A percentile compares a stretch with the other conserved stretches of the same genome.
Evolutionary conservation across 139 green algal genomes (phyloP).

Genomic region (Astrephomene gubernaculifera): DNA sequence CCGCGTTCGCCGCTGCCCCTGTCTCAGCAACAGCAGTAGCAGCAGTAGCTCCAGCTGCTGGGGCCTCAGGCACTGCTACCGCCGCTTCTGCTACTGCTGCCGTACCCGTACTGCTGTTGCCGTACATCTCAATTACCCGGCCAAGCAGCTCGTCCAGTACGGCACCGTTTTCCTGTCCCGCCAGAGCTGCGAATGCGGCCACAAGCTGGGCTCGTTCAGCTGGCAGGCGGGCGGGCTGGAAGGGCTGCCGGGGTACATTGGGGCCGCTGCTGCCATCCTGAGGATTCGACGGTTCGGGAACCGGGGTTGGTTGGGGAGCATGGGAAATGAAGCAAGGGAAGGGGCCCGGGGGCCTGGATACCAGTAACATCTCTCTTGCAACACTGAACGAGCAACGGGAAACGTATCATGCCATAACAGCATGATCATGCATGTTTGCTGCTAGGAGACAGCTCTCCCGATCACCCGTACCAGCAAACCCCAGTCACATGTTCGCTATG

Average conservation of each 20-base stretch:
- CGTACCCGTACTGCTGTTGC: background rate
- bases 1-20: background rate
- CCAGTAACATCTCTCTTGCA: too few relatives aligned
- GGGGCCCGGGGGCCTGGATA: too few relatives aligned
- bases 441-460: too few relatives aligned
- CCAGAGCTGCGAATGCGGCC: constrained; percentile 21
- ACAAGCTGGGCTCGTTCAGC: background rate
- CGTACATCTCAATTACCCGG: background rate
- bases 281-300: too few relatives aligned
- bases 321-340: too few relatives aligned
- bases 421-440: too few relatives aligned
- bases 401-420: too few relatives aligned
- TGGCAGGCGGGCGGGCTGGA: background rate
- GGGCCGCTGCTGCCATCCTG: too few relatives aligned
- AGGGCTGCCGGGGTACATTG: background rate
- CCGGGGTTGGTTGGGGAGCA: too few relatives aligned
- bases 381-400: too few relatives aligned
- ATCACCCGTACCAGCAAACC: too few relatives aligned
- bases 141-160: constrained; percentile 18
- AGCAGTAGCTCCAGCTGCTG: background rate
- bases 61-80: background rate
- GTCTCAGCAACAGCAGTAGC: background rate
- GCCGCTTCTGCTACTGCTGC: background rate
- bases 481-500: too few relatives aligned
- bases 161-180: constrained; percentile 4